These are phyloP conservation scores for Calonectria naviculata DNA, from an alignment of 2,329 filamentous ascomycete species.

Conservation along the genomic window DNA sequence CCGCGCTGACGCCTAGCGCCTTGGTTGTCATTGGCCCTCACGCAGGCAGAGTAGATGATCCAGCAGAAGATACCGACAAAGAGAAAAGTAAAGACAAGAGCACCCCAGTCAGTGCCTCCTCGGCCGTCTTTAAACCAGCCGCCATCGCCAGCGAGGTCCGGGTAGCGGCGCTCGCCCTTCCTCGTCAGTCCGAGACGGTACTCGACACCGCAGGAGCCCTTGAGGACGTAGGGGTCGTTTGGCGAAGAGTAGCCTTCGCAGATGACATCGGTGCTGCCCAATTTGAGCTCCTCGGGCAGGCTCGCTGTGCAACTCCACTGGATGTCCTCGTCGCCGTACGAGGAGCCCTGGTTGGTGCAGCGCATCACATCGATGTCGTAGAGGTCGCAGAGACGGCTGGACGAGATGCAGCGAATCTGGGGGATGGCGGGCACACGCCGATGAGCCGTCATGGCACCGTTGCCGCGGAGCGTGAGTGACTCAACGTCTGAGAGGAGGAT, in stretches of 20 bases:
- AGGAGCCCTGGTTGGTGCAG: slow-evolving; percentile 86
- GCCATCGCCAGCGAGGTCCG: slow-evolving; percentile 57
- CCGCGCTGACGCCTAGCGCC: slow-evolving; percentile 26
- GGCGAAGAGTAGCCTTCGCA: slow-evolving; percentile 87
- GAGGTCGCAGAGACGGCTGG: slow-evolving; percentile 71
- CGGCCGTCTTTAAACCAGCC: slow-evolving; percentile 47
- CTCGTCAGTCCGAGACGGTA: slow-evolving; percentile 85
- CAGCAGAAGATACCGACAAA: slow-evolving; percentile 70
- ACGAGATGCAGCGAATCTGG: slow-evolving; percentile 81
- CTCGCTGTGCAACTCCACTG: slow-evolving; percentile 87
- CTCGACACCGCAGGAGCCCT: slow-evolving; percentile 92
- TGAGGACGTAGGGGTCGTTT: slow-evolving; percentile 87
- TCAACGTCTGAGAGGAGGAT: slow-evolving; percentile 74
- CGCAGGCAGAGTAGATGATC: slow-evolving; percentile 70
- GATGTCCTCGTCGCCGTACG: slow-evolving; percentile 83
- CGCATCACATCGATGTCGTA: slow-evolving; percentile 86
- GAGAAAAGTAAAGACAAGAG: slow-evolving; percentile 67
- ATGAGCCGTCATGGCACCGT: slow-evolving; percentile 73
- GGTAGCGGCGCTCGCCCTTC: slow-evolving; percentile 78
- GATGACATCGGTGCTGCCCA: slow-evolving; percentile 88
- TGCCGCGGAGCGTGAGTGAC: slow-evolving; percentile 79
- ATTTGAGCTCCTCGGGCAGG: slow-evolving; percentile 70
- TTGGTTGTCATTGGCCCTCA: slow-evolving; percentile 23
- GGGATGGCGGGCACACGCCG: slow-evolving; percentile 82
- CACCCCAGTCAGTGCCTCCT: slow-evolving; percentile 46